A percentile compares a stretch with the other conserved stretches of the same genome.
Evolutionary conservation across 1,284 basidiomycete genomes (phyloP).

Genomic region (Ustilago tritici): DNA sequence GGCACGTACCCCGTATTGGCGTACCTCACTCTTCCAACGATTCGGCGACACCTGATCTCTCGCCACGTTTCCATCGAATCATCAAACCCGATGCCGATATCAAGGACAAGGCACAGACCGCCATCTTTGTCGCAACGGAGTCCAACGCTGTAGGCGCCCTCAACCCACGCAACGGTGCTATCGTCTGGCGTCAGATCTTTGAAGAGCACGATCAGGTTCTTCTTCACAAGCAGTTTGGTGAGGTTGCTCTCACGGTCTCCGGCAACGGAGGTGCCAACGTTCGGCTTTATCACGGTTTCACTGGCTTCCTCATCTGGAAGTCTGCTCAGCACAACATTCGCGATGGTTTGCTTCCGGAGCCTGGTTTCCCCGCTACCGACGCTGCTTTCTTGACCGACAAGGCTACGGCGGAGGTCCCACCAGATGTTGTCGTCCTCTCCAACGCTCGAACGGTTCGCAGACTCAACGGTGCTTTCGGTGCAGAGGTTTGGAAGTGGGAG

Average conservation of each 20-base stretch:
- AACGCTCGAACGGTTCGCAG: constrained; percentile 52
- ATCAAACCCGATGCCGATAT: constrained; percentile 57
- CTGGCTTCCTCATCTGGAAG: constrained; percentile 80
- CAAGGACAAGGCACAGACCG: constrained; percentile 70
- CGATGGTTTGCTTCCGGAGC: constrained; percentile 44
- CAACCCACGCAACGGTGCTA: constrained; percentile 78
- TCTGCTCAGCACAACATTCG: constrained; percentile 60
- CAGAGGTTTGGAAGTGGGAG: constrained; percentile 41
- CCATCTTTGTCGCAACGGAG: constrained; percentile 79
- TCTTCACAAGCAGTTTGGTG: constrained; percentile 76
- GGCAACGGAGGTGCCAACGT: constrained; percentile 79
- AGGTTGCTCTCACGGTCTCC: constrained; percentile 75
- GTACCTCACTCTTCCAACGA: constrained; percentile 45
- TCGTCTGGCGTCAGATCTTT: constrained; percentile 85
- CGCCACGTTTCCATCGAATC: constrained; percentile 69
- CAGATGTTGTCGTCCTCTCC: constrained; percentile 52
- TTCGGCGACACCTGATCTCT: constrained; percentile 43
- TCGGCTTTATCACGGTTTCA: constrained; percentile 78
- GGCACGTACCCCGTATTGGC: constrained; percentile 55
- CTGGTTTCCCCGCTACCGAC: constrained; percentile 46
- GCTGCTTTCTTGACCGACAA: constrained; percentile 51
- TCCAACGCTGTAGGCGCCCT: constrained; percentile 84
- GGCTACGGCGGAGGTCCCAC: constrained; percentile 12
- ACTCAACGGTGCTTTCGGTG: constrained; percentile 31
- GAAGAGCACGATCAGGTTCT: constrained; percentile 79